Conservation (phyloP, 2,329 filamentous ascomycete genomes). For the Penicillium sp. region DNA sequence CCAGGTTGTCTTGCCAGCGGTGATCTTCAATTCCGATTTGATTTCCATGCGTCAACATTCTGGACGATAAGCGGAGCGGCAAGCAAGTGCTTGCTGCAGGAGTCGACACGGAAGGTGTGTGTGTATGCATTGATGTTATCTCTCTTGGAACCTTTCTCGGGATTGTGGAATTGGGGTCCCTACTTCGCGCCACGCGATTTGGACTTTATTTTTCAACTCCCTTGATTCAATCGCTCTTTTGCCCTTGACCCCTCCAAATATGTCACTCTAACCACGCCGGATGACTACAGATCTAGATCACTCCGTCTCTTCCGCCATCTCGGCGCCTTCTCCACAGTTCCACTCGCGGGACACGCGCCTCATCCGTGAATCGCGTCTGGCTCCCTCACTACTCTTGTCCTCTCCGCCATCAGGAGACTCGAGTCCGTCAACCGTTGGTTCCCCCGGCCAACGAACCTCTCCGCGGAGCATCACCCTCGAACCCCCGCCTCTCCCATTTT, state of each 20-base stretch:
- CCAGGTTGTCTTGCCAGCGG: conserved; percentile 31
- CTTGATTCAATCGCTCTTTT: conserved; percentile 4
- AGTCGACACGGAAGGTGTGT: conserved; percentile 49
- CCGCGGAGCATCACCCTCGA: conserved; percentile 31
- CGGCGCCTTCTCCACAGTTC: conserved; percentile 37
- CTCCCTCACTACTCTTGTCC: conserved; percentile 34
- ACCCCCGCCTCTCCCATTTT: conserved; percentile 32
- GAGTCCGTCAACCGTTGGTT: conserved; percentile 38
- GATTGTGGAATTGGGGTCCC: conserved; percentile 7
- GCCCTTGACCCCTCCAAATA: conserved; percentile 8
- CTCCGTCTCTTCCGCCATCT: conserved; percentile 40
- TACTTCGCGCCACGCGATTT: conserved; percentile 18
- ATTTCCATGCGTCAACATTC: conserved; percentile 50
- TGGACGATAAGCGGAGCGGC: conserved; percentile 46
- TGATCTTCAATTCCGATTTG: conserved; percentile 32
- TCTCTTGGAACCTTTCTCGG: conserved; percentile 3
- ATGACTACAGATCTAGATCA: conserved; percentile 38
- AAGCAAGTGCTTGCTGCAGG: conserved; percentile 51
- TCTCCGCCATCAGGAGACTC: conserved; percentile 40
- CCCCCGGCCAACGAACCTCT: conserved; percentile 32
- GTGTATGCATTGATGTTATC: conserved; percentile 24
- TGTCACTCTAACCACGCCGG: conserved; percentile 15
- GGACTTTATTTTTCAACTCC: conserved; percentile 7
- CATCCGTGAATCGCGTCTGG: conserved; percentile 32
- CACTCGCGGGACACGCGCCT: conserved; percentile 29